A percentile compares a stretch with the other conserved stretches of the same genome.
Evolutionary conservation across 305 asterid genomes (phyloP).

Genomic region (Stenogyne calaminthoides): DNA sequence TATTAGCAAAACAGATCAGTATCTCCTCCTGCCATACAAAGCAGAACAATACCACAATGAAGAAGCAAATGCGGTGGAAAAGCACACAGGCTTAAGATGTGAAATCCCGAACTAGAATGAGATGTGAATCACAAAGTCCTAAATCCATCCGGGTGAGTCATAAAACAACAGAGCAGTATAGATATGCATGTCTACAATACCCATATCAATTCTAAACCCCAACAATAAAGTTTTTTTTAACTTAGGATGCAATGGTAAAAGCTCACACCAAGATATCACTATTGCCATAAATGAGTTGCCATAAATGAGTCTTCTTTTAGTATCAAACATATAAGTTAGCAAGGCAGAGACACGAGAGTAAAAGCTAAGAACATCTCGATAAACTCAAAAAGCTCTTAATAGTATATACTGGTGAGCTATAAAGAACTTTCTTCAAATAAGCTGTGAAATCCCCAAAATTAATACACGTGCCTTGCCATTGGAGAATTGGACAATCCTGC

Average conservation of each 20-base stretch:
- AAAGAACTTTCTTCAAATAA: not conserved
- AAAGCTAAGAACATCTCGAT: slow-evolving; percentile 12
- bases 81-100: not conserved
- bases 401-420: not conserved
- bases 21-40: slow-evolving; percentile 10
- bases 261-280: not conserved
- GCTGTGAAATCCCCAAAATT: not conserved
- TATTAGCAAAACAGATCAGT: slow-evolving; percentile 17
- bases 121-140: too few relatives aligned
- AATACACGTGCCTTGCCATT: slow-evolving; percentile 73
- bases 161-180: too few relatives aligned
- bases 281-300: too few relatives aligned
- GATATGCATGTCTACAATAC: not conserved
- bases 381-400: not conserved
- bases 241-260: slow-evolving; percentile 18
- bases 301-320: not conserved
- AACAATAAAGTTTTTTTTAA: not conserved
- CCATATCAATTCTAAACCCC: too few relatives aligned
- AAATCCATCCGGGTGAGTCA: too few relatives aligned
- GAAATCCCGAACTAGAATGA: too few relatives aligned
- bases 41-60: slow-evolving; percentile 15
- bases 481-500: slow-evolving; percentile 95
- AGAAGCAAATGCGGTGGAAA: slow-evolving; percentile 15
- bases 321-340: not conserved
- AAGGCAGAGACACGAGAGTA: not conserved